Percentiles rank a stretch among this genome's conserved stretches.
Evolutionary conservation across 2,329 filamentous ascomycete species (phyloP).

Genomic region (Fusarium denticulatum): DNA sequence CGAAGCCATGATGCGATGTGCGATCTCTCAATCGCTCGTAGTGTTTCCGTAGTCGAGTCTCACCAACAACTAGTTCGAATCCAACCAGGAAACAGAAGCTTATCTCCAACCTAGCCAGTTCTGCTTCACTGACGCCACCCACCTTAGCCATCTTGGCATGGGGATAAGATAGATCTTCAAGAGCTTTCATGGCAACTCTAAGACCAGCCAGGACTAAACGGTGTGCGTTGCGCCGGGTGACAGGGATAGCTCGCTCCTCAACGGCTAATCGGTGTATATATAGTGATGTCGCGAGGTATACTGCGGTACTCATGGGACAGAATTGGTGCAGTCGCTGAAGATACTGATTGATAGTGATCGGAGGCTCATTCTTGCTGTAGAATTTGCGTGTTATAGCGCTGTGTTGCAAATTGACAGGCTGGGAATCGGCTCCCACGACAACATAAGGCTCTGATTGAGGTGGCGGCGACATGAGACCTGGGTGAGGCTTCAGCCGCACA

Average conservation of each 20-base stretch:
- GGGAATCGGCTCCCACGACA: constrained; percentile 73
- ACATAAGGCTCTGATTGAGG: constrained; percentile 61
- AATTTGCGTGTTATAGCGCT: constrained; percentile 91
- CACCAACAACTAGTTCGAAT: constrained; percentile 75
- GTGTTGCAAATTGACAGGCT: constrained; percentile 81
- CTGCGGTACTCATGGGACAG: constrained; percentile 92
- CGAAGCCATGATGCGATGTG: constrained; percentile 39
- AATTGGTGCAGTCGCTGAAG: constrained; percentile 86
- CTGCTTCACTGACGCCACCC: constrained; percentile 83
- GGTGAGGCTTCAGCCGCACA: constrained; percentile 59
- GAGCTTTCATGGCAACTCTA: constrained; percentile 89
- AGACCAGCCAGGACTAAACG: constrained; percentile 85
- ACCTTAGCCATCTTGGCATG: constrained; percentile 87
- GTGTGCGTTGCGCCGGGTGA: constrained; percentile 87
- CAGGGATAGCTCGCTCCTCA: constrained; percentile 78
- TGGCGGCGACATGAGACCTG: constrained; percentile 38
- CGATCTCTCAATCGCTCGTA: constrained; percentile 48
- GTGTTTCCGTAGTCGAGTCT: constrained; percentile 47
- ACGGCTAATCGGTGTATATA: constrained; percentile 89
- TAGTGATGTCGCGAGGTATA: constrained; percentile 87
- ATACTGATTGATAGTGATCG: constrained; percentile 85
- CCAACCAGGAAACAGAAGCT: constrained; percentile 88
- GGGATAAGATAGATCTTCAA: constrained; percentile 92
- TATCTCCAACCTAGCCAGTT: constrained; percentile 87
- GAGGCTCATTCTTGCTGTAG: constrained; percentile 87